A percentile compares a stretch with the other conserved stretches of the same genome.
Evolutionary conservation across 2,329 filamentous ascomycete genomes (phyloP).

Genomic region (Venturia oleaginea): DNA sequence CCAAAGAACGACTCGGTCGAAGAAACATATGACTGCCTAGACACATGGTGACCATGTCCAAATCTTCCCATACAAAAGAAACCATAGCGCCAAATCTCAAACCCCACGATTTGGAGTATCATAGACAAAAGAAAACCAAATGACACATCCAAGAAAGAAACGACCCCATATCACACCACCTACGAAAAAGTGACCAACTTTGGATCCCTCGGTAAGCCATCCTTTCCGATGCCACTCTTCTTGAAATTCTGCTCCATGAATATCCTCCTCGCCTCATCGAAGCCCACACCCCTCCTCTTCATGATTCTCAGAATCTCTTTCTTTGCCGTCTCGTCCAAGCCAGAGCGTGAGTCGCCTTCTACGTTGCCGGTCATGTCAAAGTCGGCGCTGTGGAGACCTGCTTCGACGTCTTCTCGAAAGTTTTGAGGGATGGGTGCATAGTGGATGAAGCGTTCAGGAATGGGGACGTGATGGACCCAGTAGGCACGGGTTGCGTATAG

Average conservation of each 20-base stretch:
- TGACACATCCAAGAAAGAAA: neutral
- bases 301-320: constrained; percentile 79
- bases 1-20: neutral
- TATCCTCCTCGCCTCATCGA: constrained; percentile 81
- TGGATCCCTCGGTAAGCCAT: constrained; percentile 80
- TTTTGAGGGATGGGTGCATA: constrained; percentile 70
- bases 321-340: constrained; percentile 74
- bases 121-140: neutral
- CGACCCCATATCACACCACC: constrained; percentile 18
- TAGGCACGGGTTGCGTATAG: constrained; percentile 71
- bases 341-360: constrained; percentile 67
- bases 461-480: constrained; percentile 63
- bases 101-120: neutral
- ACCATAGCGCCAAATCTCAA: neutral
- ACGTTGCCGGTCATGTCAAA: constrained; percentile 82
- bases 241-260: constrained; percentile 81
- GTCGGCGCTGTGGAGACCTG: constrained; percentile 69
- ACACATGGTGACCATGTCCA: neutral
- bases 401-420: constrained; percentile 79
- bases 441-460: constrained; percentile 46
- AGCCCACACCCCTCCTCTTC: constrained; percentile 71
- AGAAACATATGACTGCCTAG: neutral
- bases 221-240: constrained; percentile 78
- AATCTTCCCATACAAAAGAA: neutral
- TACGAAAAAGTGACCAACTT: constrained; percentile 91